Conservation (phyloP, 768 basidiomycete genomes). For the Lentinula raphanica region DNA sequence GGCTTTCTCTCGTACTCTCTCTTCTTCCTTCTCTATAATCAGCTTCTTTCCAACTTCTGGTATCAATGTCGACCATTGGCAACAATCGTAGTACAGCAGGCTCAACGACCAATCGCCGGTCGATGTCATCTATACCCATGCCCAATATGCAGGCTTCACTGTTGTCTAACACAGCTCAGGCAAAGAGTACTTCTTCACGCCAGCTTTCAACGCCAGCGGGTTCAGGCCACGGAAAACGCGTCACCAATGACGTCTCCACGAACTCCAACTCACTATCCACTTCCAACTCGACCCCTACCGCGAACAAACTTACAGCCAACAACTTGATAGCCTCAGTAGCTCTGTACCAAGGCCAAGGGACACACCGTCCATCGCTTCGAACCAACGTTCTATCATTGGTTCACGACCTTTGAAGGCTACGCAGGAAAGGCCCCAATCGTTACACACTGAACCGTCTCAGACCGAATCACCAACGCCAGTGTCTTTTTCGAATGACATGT, state of each 20-base stretch:
- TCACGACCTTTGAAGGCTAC: not conserved
- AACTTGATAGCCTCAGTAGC: not conserved
- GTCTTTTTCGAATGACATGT: not conserved
- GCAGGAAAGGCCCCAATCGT: not conserved
- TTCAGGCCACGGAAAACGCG: not conserved
- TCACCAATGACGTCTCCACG: not conserved
- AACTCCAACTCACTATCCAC: not conserved
- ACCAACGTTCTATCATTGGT: not conserved
- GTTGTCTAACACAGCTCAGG: not conserved
- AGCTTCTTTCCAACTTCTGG: too few species aligned
- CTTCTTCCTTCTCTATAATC: not conserved
- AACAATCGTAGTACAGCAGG: not conserved
- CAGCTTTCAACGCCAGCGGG: not conserved
- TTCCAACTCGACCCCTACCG: not conserved
- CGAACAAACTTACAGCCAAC: not conserved
- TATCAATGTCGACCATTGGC: conserved; percentile 1
- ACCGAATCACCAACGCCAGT: not conserved
- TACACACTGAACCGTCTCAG: not conserved
- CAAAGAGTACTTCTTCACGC: not conserved
- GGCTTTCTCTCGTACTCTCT: not conserved
- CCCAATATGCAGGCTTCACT: not conserved
- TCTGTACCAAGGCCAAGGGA: not conserved
- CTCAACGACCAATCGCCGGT: not conserved
- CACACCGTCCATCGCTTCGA: conserved; percentile 2
- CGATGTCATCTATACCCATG: conserved; percentile 5